phyloP scores from a whole-genome alignment of 2,329 filamentous ascomycete genomes.

The Cordyceps tenuipes region DNA sequence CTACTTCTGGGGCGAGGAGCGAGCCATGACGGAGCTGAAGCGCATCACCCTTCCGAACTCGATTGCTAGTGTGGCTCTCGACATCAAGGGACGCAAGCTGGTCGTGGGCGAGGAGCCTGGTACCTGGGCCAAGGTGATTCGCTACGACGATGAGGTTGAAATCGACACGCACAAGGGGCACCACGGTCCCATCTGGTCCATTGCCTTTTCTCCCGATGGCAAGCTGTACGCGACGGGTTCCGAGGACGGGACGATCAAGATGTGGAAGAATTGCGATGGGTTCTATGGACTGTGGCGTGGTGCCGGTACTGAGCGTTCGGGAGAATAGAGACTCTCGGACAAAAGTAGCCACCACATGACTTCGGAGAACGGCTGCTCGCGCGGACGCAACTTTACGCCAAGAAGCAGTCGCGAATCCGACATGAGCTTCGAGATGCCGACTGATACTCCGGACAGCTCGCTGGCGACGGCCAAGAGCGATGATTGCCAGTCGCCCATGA shows the following conservation, averaged over 20 bases:
- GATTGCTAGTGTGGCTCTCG: slow-evolving; percentile 82
- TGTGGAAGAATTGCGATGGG: slow-evolving; percentile 67
- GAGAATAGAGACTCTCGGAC: slow-evolving; percentile 27
- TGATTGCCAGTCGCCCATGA: slow-evolving; percentile 6
- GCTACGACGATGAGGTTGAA: slow-evolving; percentile 75
- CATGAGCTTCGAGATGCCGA: slow-evolving; percentile 7
- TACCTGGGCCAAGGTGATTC: slow-evolving; percentile 94
- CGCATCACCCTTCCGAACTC: slow-evolving; percentile 72
- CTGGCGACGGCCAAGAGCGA: slow-evolving; percentile 9
- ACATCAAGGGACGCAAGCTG: slow-evolving; percentile 70
- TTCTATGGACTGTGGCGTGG: slow-evolving; percentile 57
- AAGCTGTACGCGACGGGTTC: slow-evolving; percentile 95
- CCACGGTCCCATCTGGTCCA: slow-evolving; percentile 94
- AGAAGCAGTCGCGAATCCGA: slow-evolving; percentile 10
- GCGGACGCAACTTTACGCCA: slow-evolving; percentile 9
- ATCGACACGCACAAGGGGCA: slow-evolving; percentile 93
- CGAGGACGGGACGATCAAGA: slow-evolving; percentile 94
- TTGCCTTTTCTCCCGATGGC: slow-evolving; percentile 88
- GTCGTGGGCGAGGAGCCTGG: slow-evolving; percentile 87
- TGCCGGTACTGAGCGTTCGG: slow-evolving; percentile 31
- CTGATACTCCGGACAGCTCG: slow-evolving; percentile 9
- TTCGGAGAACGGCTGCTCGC: neutral
- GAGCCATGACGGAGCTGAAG: slow-evolving; percentile 67
- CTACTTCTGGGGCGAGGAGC: slow-evolving; percentile 78
- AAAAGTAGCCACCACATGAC: neutral